These are phyloP conservation scores for Maudiozyma pseudohumilis DNA, from an alignment of 805 yeast species.

Conservation along the genomic window DNA sequence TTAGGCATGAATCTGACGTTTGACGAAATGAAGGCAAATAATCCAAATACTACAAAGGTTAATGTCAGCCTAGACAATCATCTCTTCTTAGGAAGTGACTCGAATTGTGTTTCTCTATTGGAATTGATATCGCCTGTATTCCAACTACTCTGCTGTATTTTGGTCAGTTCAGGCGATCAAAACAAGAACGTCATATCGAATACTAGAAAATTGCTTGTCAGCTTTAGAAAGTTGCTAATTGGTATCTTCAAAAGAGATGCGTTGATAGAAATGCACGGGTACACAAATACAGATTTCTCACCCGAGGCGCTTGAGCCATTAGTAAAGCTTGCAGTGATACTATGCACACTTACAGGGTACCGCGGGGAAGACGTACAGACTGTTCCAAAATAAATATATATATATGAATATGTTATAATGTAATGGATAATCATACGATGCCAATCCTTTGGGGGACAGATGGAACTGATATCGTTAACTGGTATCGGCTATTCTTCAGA, in stretches of 20 bases:
- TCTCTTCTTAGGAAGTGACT: slow-evolving; percentile 24
- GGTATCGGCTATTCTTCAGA: too few species aligned
- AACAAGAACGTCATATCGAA: slow-evolving; percentile 49
- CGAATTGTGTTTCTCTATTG: slow-evolving; percentile 41
- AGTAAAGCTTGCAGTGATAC: slow-evolving; percentile 44
- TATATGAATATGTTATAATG: background rate
- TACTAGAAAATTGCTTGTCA: slow-evolving; percentile 41
- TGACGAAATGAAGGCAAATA: slow-evolving; percentile 28
- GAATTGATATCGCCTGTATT: slow-evolving; percentile 66
- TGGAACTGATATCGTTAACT: too few species aligned
- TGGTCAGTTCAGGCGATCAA: slow-evolving; percentile 69
- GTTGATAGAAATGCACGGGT: slow-evolving; percentile 8
- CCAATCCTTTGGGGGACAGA: too few species aligned
- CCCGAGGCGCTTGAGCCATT: slow-evolving; percentile 38
- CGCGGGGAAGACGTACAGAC: slow-evolving; percentile 32
- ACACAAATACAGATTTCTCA: slow-evolving; percentile 14
- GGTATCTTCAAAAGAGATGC: slow-evolving; percentile 56
- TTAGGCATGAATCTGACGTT: slow-evolving; percentile 52
- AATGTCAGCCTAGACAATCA: slow-evolving; percentile 47
- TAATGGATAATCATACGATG: background rate
- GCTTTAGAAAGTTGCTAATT: slow-evolving; percentile 45
- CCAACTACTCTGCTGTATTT: slow-evolving; percentile 56
- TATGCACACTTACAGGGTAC: slow-evolving; percentile 41
- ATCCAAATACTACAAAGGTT: slow-evolving; percentile 32
- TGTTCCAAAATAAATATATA: too few species aligned